These are phyloP conservation scores for Elaeis guineensis DNA, from an alignment of 176 grass and related monocot genomes.

Conservation along the genomic window DNA sequence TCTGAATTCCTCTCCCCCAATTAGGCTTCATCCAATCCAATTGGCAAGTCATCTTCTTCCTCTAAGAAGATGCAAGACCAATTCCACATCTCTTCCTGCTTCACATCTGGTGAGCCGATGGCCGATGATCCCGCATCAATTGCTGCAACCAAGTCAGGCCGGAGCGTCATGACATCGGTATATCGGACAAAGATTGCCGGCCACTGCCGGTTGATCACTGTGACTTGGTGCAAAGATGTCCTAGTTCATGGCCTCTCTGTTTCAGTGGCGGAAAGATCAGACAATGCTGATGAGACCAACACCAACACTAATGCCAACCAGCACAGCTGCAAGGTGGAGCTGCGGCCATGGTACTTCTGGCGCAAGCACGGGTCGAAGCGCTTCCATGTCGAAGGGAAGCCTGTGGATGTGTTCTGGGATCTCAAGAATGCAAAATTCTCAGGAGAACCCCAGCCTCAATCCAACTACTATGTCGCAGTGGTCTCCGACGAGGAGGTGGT, in stretches of 20 bases:
- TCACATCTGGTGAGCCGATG: no score
- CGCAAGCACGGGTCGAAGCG: slow-evolving; percentile 40
- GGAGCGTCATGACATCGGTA: slow-evolving; percentile 53
- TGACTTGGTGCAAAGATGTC: slow-evolving; percentile 64
- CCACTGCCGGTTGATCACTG: slow-evolving; percentile 56
- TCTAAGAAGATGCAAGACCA: no score
- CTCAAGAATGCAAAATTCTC: slow-evolving; percentile 55
- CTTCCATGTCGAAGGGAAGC: slow-evolving; percentile 35
- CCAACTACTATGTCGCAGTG: slow-evolving; percentile 48
- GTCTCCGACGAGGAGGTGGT: slow-evolving; percentile 54
- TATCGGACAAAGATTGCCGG: slow-evolving; percentile 84
- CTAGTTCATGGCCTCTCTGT: slow-evolving; percentile 58
- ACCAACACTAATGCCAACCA: slow-evolving; percentile 15
- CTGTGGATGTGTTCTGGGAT: slow-evolving; percentile 70
- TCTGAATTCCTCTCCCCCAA: no score
- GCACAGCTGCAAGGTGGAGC: slow-evolving; percentile 40
- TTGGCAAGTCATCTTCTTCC: no score
- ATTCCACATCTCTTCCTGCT: no score
- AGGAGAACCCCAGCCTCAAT: slow-evolving; percentile 37
- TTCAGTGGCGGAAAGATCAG: slow-evolving; percentile 10
- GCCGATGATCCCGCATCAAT: no score
- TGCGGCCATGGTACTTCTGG: slow-evolving; percentile 88
- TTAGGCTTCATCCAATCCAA: no score
- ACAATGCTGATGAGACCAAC: neutral
- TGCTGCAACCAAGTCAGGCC: slow-evolving; percentile 29